Evolutionary conservation across 139 green algal genomes (phyloP), one percentile per base, ranked within the genome.

Genomic region (Chlamydomonas sp.): DNA sequence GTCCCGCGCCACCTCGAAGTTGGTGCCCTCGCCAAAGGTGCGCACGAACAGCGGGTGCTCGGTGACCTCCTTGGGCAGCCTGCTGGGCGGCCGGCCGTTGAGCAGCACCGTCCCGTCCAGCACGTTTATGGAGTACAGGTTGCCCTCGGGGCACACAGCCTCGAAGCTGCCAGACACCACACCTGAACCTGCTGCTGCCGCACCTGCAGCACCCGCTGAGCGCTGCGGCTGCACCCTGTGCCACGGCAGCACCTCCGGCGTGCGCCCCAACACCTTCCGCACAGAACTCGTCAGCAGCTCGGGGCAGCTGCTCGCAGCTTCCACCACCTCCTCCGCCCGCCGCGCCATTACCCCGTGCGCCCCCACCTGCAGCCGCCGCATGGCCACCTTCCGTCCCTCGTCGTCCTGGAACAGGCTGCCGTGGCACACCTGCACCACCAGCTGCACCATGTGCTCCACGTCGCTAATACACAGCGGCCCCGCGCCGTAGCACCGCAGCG

Each of bases 51-150:
- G 64, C 2, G 79, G 88, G 85, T 95, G 92, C 10, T 78, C n/a
- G 0, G 88, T 77, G 5, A 95, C 84, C n/a, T 89, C 91, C 0
- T 60, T 69, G 2, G 93, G 93, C 83, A 94, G 83, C 4, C 89
- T 79, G 20, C 72, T 80, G 7, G 91, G 93, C 16, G 90, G 91
- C 74, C 66, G 77, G 64, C 90, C 90, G 88, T 90, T 83, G 1
- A 91, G 31, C 79, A 93, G 78, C 57, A 94, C 88, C 0, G 84
- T 88, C 18, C 84, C 84, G 77, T 95, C 91, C 17, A 94, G 69
- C 2, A 92, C 8, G 77, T 95, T 94, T 83, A 95, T 85, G 5
- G 89, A 91, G 77, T 91, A 91, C 61, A 95, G 80, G 57, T 75
- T n/a, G 60, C 86, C 85, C 31, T 85, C 90, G 9, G 17, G 57